Evolutionary conservation across 441 rosid genomes (phyloP).

Genomic region (Rhodomyrtus psidioides): DNA sequence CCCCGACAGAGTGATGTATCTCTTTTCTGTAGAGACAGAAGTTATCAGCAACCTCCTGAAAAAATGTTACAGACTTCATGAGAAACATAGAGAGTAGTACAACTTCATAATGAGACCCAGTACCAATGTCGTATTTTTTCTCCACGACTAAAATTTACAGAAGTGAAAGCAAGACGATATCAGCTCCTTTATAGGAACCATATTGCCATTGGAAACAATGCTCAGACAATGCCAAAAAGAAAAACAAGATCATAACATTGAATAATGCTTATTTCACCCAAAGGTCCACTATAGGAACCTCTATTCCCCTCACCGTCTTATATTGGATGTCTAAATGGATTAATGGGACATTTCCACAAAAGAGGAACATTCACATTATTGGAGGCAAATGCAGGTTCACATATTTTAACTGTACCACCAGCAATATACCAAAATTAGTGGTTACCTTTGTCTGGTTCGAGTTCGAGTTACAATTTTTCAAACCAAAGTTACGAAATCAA

Average conservation of each 20-base stretch:
- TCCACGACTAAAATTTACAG: not conserved
- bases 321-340: not conserved
- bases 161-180: not conserved
- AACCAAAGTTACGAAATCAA: not conserved
- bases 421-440: not conserved
- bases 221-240: not conserved
- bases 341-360: not conserved
- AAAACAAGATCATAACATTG: not conserved
- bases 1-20: slow-evolving; percentile 79
- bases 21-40: slow-evolving; percentile 86
- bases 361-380: not conserved
- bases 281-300: not conserved
- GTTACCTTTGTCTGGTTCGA: not conserved
- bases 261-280: not conserved
- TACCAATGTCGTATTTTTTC: not conserved
- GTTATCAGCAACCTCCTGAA: slow-evolving; percentile 79
- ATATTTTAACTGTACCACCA: not conserved
- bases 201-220: not conserved
- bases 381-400: not conserved
- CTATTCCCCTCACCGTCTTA: not conserved
- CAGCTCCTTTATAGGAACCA: not conserved
- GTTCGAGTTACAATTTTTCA: not conserved
- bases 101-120: not conserved
- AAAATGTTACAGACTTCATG: not conserved
- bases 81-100: not conserved